Base-by-base conservation (phyloP, 108 stramenopile species). In the Cyclotella kingstonii region DNA sequence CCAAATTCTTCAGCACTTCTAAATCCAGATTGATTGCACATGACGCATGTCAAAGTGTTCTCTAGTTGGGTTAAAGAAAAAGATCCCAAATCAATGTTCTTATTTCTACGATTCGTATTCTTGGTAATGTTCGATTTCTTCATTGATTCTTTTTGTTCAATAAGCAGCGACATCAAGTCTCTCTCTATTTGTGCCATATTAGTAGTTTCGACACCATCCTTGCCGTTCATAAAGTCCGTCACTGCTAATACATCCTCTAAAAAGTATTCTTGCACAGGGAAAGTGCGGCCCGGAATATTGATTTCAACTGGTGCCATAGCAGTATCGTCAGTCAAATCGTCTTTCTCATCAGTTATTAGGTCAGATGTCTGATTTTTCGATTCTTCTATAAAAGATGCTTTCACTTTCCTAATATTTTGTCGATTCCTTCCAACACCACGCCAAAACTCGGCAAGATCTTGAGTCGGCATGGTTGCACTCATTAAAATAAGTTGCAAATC, bases 281-380 rank as follows among this genome's bases (percentile, higher is more conserved):
- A 92, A 0, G 88, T 91, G 19, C 91, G 70, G 9, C 90, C 92
- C 22, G 87, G 89, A 30, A 97, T 90, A 23, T 83, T 71, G 10
- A 91, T 48, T 48, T 81, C 70, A 15, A 84, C 90, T 12, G 85
- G 84, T 40, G 66, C 62, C 21, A 59, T 12, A 25, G 49, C 53
- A 15, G 23, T 34, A 31, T 50, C 61, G 55, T 55, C 68, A 34
- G 53, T 52, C 11, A 54, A 63, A 40, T 38, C 53, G 30, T 70
- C 69, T 18, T n/a, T n/a, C n/a, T 55, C 60, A 50, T 44, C 71
- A 36, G 14, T 22, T 39, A 3, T 31, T 35, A 10, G 8, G 19
- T 25, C 12, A 7, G 55, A 23, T 35, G 36, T 17, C 17, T n/a
- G 31, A 54, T 33, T 34, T 29, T n/a, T n/a, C n/a, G n/a, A n/a